Percentiles rank a stretch among this genome's conserved stretches.
phyloP scores from a whole-genome alignment of 768 basidiomycete genomes.

The Podaxis carcinomalis region DNA sequence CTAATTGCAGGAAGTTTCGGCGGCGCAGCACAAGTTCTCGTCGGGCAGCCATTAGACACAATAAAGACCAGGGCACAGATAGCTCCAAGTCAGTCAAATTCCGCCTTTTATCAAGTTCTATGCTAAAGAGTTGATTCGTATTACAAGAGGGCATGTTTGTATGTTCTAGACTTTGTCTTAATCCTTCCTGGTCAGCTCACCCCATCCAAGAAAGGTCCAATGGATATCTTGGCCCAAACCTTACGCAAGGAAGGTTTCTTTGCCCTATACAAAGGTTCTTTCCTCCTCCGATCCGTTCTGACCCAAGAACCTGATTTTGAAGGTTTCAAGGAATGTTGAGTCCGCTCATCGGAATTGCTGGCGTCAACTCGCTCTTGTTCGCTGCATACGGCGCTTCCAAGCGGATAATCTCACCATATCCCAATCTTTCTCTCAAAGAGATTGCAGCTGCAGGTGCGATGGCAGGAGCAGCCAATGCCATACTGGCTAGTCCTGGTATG shows the following conservation, averaged over 20 bases:
- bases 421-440: conserved; percentile 73
- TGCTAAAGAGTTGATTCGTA: conserved; percentile 7
- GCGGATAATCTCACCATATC: conserved; percentile 85
- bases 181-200: neutral
- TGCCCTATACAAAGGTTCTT: conserved; percentile 87
- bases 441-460: conserved; percentile 84
- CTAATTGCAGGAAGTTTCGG: conserved; percentile 86
- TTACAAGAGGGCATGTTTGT: conserved; percentile 86
- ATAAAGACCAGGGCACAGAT: conserved; percentile 87
- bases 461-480: conserved; percentile 87
- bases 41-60: conserved; percentile 91
- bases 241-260: conserved; percentile 86
- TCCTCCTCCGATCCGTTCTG: neutral
- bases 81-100: conserved; percentile 60
- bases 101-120: neutral
- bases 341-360: conserved; percentile 88
- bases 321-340: conserved; percentile 74
- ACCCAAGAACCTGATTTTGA: neutral
- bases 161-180: conserved; percentile 26
- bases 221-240: conserved; percentile 86
- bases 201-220: conserved; percentile 72
- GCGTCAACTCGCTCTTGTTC: conserved; percentile 94
- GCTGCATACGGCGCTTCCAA: conserved; percentile 82
- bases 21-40: conserved; percentile 92
- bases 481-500: conserved; percentile 86